A percentile compares a stretch with the other conserved stretches of the same genome.
Evolutionary conservation across 2,329 filamentous ascomycete species (phyloP).

Genomic region (Fusarium multiceps): DNA sequence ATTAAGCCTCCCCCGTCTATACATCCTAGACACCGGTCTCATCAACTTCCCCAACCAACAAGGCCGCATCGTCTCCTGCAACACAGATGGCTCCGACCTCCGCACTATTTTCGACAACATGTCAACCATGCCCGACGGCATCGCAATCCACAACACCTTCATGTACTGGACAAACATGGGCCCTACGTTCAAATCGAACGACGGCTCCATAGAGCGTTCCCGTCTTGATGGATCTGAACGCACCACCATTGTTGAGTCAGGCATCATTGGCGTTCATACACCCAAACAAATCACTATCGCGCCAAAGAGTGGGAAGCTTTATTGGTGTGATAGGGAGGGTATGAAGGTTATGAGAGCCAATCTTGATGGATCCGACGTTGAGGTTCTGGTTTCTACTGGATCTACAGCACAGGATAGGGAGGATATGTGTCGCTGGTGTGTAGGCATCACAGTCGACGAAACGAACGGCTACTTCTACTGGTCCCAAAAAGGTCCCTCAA

Average conservation of each 20-base stretch:
- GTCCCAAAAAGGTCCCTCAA: neutral
- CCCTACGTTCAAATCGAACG: conserved; percentile 1
- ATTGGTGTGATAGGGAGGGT: conserved; percentile 18
- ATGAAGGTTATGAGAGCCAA: conserved; percentile 8
- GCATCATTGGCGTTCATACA: neutral
- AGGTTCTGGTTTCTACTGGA: neutral
- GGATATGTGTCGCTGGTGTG: neutral
- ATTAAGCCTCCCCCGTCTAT: neutral
- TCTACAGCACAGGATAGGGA: neutral
- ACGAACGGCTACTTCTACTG: neutral
- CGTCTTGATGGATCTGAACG: neutral
- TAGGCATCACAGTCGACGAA: neutral
- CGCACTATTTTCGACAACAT: neutral
- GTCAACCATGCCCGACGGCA: conserved; percentile 5
- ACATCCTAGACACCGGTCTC: conserved; percentile 6
- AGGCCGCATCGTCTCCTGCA: conserved; percentile 5
- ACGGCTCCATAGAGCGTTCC: conserved; percentile 7
- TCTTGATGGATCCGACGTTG: neutral
- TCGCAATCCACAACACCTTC: neutral
- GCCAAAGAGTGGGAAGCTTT: neutral
- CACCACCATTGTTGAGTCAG: neutral
- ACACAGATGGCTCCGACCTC: neutral
- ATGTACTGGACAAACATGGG: conserved; percentile 20
- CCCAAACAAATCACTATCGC: neutral
- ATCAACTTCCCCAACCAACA: neutral